Evolutionary conservation across 805 yeast species (phyloP), one percentile per base, ranked within the genome.

Genomic region (Sungouiozyma intestinalis): DNA sequence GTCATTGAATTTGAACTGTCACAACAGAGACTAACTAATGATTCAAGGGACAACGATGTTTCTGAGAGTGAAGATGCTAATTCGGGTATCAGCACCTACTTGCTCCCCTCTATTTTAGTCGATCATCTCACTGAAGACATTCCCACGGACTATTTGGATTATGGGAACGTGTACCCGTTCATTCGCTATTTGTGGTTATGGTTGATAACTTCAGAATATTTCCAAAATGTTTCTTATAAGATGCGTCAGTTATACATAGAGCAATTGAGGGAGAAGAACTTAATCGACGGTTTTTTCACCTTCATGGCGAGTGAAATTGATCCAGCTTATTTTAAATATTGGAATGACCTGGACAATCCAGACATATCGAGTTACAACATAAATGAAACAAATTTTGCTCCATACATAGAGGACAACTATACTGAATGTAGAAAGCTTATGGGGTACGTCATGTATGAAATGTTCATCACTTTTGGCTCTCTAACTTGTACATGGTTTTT

Each of bases 181-280:
- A 53, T 69, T 21, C 64, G 58, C 16, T 81, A 73, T 53, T 49
- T 81, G 29, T 80, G 84, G 79, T 64, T 76, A 43, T 87, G 94
- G 94, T 64, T 63, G 46, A 64, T 85, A 41, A 58, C 83, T 0
- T 68, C 83, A 47, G 65, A 63, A 21, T 77, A 77, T 57, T 82
- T 86, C 55, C 69, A 72, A 40, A 76, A 77, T 44, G 72, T 82
- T 4, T 76, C 92, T 1, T 77, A 76, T 48, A 72, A 74, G 34
- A 68, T 86, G 48, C 71, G 87, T 43, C 70, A 74, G 37, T 66
- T 69, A 35, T 83, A 81, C 51, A 71, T 80, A 31, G 67, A 63
- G 16, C 81, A 81, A 48, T 55, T 86, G 42, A 74, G 73, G 20
- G 69, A 67, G 20, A 54, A 60, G 6, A 72, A 68, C 21, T 54